These are phyloP conservation scores for Tetrastigma voinierianum DNA, from an alignment of 164 flowering plant genomes.

Conservation along the genomic window DNA sequence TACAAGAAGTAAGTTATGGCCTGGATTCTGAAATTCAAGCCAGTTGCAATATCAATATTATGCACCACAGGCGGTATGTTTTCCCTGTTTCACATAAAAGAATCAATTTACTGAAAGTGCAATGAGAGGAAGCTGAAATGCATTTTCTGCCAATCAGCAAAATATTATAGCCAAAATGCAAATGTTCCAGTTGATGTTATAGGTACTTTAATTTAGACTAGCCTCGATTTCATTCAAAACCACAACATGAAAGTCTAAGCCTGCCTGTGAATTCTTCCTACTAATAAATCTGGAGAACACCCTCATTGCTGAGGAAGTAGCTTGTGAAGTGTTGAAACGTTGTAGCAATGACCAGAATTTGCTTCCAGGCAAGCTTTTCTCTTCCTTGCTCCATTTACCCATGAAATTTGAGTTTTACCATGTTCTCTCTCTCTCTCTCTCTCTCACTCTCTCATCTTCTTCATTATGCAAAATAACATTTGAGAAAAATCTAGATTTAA, in stretches of 20 bases:
- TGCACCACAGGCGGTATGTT: constrained; percentile 89
- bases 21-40: constrained; percentile 93
- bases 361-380: too few species aligned
- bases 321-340: too few species aligned
- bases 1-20: constrained; percentile 82
- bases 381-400: too few species aligned
- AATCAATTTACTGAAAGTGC: neutral
- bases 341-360: too few species aligned
- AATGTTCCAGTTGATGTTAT: neutral
- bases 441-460: too few species aligned
- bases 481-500: too few species aligned
- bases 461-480: too few species aligned
- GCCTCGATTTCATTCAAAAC: neutral
- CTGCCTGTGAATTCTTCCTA: neutral
- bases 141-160: neutral
- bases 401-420: too few species aligned
- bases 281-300: neutral
- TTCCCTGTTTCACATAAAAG: constrained; percentile 57
- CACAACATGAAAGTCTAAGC: neutral
- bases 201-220: too few species aligned
- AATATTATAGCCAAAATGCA: neutral
- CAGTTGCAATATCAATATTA: constrained; percentile 84
- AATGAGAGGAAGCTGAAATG: neutral
- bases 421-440: too few species aligned
- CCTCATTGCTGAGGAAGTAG: too few species aligned